Percentiles rank a stretch among this genome's conserved stretches.
phyloP scores from a whole-genome alignment of 1,139 yeast genomes.

The Hyphopichia pseudoburtonii region DNA sequence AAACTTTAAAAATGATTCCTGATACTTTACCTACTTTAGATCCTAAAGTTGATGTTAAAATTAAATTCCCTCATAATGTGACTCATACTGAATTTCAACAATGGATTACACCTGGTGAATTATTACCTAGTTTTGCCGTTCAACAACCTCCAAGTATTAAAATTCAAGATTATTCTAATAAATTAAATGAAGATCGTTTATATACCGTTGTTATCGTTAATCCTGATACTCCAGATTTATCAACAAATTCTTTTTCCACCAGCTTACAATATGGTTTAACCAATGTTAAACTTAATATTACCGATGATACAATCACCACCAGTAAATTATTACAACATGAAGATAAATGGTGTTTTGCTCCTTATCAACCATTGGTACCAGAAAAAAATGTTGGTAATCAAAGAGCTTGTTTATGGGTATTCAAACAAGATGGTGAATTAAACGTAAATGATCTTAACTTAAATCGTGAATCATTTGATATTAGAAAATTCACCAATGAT shows the following conservation, averaged over 20 bases:
- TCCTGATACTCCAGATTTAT: conserved; percentile 87
- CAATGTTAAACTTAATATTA: conserved; percentile 63
- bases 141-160: conserved; percentile 71
- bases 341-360: conserved; percentile 43
- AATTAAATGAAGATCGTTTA: conserved; percentile 38
- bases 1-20: conserved; percentile 81
- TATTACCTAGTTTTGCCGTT: conserved; percentile 72
- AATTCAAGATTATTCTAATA: conserved; percentile 67
- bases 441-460: conserved; percentile 9
- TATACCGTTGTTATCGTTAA: conserved; percentile 83
- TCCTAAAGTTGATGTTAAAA: conserved; percentile 75
- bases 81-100: conserved; percentile 47
- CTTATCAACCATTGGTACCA: conserved; percentile 84
- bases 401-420: conserved; percentile 88
- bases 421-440: conserved; percentile 56
- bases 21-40: conserved; percentile 88
- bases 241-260: conserved; percentile 66
- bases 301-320: conserved; percentile 59
- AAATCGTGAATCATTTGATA: conserved; percentile 57
- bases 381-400: conserved; percentile 84
- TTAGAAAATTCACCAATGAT: conserved; percentile 61
- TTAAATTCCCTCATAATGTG: conserved; percentile 69
- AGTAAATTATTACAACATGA: conserved; percentile 42
- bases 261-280: conserved; percentile 77
- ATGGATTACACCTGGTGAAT: conserved; percentile 78